Percentiles rank a stretch among this genome's conserved stretches.
phyloP scores from a whole-genome alignment of 352 stramenopile species.

The Aphanomyces euteiches region DNA sequence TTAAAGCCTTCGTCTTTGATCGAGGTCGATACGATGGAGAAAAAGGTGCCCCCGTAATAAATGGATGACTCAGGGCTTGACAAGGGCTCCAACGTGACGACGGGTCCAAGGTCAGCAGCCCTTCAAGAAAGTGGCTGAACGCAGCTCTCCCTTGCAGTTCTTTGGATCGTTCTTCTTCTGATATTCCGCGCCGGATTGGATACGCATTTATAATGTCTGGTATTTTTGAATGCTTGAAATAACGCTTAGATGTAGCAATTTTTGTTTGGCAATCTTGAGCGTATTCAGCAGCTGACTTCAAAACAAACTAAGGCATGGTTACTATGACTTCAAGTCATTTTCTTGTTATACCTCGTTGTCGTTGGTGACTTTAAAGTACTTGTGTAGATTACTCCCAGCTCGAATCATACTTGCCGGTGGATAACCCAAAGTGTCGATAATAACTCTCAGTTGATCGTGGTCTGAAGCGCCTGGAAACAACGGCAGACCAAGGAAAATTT shows the following conservation, averaged over 20 bases:
- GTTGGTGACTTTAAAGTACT: constrained; percentile 43
- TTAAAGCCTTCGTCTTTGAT: neutral
- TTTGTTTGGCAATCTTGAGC: constrained; percentile 38
- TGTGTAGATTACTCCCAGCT: constrained; percentile 41
- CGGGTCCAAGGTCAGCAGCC: constrained; percentile 39
- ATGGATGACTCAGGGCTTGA: constrained; percentile 44
- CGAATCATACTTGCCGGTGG: constrained; percentile 40
- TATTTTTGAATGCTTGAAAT: constrained; percentile 51
- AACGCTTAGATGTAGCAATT: constrained; percentile 44
- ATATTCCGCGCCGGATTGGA: constrained; percentile 36
- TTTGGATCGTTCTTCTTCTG: constrained; percentile 31
- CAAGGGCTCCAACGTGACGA: constrained; percentile 40
- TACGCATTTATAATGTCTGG: constrained; percentile 46
- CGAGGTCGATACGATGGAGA: neutral
- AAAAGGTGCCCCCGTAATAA: constrained; percentile 43
- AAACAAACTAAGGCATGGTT: constrained; percentile 30
- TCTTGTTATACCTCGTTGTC: constrained; percentile 12
- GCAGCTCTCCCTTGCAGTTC: constrained; percentile 30
- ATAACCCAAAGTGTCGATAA: constrained; percentile 33
- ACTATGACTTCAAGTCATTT: too few species aligned
- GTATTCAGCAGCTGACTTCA: constrained; percentile 44
- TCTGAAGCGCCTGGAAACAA: constrained; percentile 40
- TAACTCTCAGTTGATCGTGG: constrained; percentile 35
- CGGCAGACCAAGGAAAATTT: constrained; percentile 38
- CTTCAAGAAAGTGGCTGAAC: constrained; percentile 44